phyloP scores from a whole-genome alignment of 345 rosid genomes.

The Eucalyptus albens region DNA sequence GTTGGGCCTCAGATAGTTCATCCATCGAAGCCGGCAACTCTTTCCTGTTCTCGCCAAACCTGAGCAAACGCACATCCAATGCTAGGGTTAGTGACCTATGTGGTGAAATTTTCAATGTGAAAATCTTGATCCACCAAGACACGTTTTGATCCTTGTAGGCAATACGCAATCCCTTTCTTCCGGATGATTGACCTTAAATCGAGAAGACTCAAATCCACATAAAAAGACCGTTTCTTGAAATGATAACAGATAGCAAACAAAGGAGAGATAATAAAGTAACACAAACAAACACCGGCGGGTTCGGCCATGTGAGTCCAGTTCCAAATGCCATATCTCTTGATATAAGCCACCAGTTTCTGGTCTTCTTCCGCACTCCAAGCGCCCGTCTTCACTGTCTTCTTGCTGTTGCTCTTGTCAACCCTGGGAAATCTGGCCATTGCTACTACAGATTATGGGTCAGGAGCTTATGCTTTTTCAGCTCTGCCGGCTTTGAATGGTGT shows the following conservation, averaged over 20 bases:
- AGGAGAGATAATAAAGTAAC: too few species aligned
- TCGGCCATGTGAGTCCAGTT: conserved; percentile 4
- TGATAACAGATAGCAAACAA: background rate
- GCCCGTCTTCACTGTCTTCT: background rate
- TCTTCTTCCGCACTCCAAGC: conserved; percentile 1
- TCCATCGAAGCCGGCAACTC: conserved; percentile 14
- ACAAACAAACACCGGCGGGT: background rate
- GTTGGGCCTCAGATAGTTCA: conserved; percentile 8
- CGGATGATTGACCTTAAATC: background rate
- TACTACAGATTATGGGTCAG: background rate
- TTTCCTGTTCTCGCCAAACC: conserved; percentile 6
- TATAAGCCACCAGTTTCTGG: background rate
- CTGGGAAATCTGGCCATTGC: background rate
- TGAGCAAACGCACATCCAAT: background rate
- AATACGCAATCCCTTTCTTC: background rate
- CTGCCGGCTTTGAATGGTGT: background rate
- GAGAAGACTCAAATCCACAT: background rate
- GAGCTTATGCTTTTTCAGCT: background rate
- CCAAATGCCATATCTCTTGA: background rate
- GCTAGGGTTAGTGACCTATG: background rate
- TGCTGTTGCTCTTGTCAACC: background rate
- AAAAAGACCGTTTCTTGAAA: background rate
- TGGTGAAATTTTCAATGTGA: background rate
- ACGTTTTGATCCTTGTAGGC: background rate
- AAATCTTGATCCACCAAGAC: background rate